Conservation (phyloP, 2,329 filamentous ascomycete genomes). For the Sporothrix schenckii region DNA sequence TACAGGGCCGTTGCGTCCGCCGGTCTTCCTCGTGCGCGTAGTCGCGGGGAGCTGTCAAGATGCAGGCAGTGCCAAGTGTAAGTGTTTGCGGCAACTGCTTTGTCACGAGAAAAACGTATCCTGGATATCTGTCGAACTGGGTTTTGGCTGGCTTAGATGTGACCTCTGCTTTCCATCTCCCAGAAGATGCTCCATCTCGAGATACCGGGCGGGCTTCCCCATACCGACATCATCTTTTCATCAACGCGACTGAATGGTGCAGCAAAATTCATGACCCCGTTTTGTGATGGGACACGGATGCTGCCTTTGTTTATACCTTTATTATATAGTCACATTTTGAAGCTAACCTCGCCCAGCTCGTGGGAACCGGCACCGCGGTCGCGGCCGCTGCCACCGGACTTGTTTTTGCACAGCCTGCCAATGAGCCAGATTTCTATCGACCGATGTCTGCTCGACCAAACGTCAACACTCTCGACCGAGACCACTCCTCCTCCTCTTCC, state of each 20-base stretch:
- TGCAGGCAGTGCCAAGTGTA: conserved; percentile 52
- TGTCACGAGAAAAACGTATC: background rate
- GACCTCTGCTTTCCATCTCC: background rate
- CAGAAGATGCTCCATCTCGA: background rate
- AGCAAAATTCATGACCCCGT: background rate
- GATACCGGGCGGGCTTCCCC: background rate
- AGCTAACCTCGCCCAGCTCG: conserved; percentile 50
- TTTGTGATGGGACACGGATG: too few relatives aligned
- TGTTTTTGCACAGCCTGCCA: conserved; percentile 59
- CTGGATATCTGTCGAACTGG: background rate
- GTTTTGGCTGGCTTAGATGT: background rate
- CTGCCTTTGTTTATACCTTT: conserved; percentile 4
- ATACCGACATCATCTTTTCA: background rate
- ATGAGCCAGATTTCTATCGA: conserved; percentile 44
- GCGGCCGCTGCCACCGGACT: conserved; percentile 63
- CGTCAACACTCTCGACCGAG: conserved; percentile 36
- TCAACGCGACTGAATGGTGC: background rate
- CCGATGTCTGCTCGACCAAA: conserved; percentile 39
- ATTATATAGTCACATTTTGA: background rate
- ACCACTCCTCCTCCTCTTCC: conserved; percentile 37
- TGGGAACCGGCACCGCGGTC: conserved; percentile 64
- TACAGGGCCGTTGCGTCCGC: conserved; percentile 40
- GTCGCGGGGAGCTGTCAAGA: conserved; percentile 41
- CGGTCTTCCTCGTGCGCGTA: conserved; percentile 32
- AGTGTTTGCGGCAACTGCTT: conserved; percentile 41